Conservation (phyloP, 1,284 basidiomycete genomes). For the Erythrobasidium hasegawianum region DNA sequence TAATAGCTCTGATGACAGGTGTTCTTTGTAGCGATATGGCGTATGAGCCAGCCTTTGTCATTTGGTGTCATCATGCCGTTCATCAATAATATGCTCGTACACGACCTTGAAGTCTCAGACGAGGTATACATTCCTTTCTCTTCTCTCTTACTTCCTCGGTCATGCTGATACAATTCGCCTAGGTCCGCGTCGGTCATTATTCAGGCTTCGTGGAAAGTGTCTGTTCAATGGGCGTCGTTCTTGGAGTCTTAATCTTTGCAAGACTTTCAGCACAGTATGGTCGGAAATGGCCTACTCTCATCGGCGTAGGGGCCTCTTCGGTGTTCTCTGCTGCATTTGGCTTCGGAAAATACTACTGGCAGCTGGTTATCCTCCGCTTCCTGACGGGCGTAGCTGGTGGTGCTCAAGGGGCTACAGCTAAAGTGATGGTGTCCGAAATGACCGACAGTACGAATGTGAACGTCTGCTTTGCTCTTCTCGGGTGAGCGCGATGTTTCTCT, state of each 20-base stretch:
- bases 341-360: conserved; percentile 1
- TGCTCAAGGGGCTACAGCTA: conserved; percentile 4
- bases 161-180: not conserved
- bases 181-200: conserved; percentile 6
- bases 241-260: not conserved
- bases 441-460: not conserved
- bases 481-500: not conserved
- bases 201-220: not conserved
- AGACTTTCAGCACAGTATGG: not conserved
- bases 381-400: not conserved
- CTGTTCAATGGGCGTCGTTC: not conserved
- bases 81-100: conserved; percentile 7
- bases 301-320: not conserved
- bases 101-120: conserved; percentile 3
- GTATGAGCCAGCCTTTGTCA: conserved; percentile 5
- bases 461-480: not conserved
- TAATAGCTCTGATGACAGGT: no score
- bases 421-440: conserved; percentile 4
- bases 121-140: not conserved
- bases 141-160: no score
- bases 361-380: conserved; percentile 1
- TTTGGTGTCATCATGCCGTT: not conserved
- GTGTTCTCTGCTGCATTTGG: conserved; percentile 5
- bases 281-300: not conserved
- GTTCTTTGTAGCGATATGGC: no score